Percentiles rank a stretch among this genome's conserved stretches.
phyloP scores from a whole-genome alignment of 495 filamentous ascomycete genomes.

The Tuber magnatum region DNA sequence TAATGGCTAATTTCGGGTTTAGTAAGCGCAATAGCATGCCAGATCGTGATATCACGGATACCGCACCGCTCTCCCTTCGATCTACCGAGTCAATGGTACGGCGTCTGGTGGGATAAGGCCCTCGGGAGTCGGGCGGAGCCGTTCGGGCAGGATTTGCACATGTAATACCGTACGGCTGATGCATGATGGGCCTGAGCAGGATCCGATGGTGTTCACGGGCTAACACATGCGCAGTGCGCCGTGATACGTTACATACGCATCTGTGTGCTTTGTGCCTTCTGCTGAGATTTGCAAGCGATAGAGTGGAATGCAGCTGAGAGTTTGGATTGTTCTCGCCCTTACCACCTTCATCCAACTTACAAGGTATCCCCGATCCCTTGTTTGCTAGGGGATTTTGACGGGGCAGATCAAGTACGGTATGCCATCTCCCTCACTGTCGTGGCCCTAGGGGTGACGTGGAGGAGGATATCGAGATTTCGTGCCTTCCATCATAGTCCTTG shows the following conservation, averaged over 20 bases:
- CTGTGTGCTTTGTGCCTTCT: not conserved
- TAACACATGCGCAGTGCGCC: not conserved
- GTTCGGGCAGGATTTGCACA: constrained; percentile 1
- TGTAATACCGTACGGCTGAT: not conserved
- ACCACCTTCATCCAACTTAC: not conserved
- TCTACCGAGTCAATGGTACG: not conserved
- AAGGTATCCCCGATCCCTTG: not conserved
- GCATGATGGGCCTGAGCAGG: not conserved
- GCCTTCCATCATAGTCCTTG: not conserved
- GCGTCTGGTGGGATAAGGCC: not conserved
- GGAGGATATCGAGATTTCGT: not conserved
- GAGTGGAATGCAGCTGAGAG: not conserved
- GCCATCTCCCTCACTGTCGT: not conserved
- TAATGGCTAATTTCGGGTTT: not conserved
- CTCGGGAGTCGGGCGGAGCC: not conserved
- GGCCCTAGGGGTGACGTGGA: not conserved
- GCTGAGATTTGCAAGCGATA: not conserved
- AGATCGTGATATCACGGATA: not conserved
- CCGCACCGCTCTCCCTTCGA: not conserved
- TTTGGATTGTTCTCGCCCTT: not conserved
- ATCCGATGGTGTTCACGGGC: not conserved
- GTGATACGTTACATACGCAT: not conserved
- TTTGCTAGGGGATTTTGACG: not conserved
- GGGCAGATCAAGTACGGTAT: not conserved
- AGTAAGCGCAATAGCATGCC: not conserved